A percentile compares a stretch with the other conserved stretches of the same genome.
phyloP scores from a whole-genome alignment of 2,329 filamentous ascomycete species.

The Endocalyx cinctus region DNA sequence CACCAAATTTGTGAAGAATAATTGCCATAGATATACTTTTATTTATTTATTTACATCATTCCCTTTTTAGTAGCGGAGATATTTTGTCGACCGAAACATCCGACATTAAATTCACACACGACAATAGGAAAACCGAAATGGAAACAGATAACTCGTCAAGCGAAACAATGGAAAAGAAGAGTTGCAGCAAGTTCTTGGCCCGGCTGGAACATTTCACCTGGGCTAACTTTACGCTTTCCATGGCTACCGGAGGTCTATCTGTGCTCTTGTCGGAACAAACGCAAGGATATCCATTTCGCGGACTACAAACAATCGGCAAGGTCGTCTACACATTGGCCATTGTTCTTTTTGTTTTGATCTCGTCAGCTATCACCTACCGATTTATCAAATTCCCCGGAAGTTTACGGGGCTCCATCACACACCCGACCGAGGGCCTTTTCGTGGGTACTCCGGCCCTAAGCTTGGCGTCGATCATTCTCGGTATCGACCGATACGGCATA shows the following conservation, averaged over 20 bases:
- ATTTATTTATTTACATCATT: too few species aligned
- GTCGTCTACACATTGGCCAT: slow-evolving; percentile 47
- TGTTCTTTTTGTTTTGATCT: slow-evolving; percentile 36
- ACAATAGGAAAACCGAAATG: too few species aligned
- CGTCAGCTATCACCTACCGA: slow-evolving; percentile 31
- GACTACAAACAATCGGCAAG: slow-evolving; percentile 46
- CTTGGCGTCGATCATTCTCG: slow-evolving; percentile 39
- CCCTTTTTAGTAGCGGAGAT: too few species aligned
- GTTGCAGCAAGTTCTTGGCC: slow-evolving; percentile 11
- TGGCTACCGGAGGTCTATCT: slow-evolving; percentile 42
- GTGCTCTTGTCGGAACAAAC: slow-evolving; percentile 38
- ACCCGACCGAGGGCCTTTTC: slow-evolving; percentile 48
- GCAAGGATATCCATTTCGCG: slow-evolving; percentile 35
- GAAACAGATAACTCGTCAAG: too few species aligned
- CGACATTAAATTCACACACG: too few species aligned
- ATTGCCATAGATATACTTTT: too few species aligned
- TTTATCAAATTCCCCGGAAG: slow-evolving; percentile 40
- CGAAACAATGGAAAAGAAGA: too few species aligned
- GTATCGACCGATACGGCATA: slow-evolving; percentile 33
- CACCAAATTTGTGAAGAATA: too few species aligned
- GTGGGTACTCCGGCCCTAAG: slow-evolving; percentile 32
- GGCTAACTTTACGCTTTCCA: slow-evolving; percentile 42
- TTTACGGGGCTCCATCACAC: slow-evolving; percentile 39
- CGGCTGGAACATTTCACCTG: slow-evolving; percentile 34
- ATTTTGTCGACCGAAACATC: too few species aligned